Conservation (phyloP, 2,329 filamentous ascomycete species). For the Ophiostoma fasciatum region DNA sequence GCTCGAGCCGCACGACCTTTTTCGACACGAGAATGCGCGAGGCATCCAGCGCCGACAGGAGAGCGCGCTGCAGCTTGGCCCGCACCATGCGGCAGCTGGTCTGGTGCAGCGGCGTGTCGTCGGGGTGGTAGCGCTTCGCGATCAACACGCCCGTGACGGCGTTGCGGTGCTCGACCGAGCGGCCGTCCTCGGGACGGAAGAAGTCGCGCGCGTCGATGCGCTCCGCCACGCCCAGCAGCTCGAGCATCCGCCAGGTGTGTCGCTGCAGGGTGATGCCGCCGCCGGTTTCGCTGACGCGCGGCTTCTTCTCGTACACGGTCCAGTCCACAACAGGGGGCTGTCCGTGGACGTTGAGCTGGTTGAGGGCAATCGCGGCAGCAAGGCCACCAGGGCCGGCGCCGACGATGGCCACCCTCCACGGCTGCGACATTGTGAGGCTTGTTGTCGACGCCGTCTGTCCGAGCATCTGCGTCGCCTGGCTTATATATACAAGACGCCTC, state of each 20-base stretch:
- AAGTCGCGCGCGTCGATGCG: slow-evolving; percentile 18
- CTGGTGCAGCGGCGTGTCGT: slow-evolving; percentile 14
- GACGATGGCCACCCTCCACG: slow-evolving; percentile 6
- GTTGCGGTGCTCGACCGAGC: slow-evolving; percentile 17
- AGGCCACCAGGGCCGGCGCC: slow-evolving; percentile 8
- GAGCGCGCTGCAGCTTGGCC: slow-evolving; percentile 30
- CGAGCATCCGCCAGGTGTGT: slow-evolving; percentile 22
- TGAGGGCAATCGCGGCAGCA: slow-evolving; percentile 5
- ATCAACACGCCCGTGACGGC: slow-evolving; percentile 19
- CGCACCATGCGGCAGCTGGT: slow-evolving; percentile 18
- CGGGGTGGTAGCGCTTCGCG: slow-evolving; percentile 11
- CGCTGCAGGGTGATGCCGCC: slow-evolving; percentile 22
- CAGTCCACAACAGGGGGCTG: slow-evolving; percentile 18
- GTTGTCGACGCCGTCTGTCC: no score
- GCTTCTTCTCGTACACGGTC: slow-evolving; percentile 22
- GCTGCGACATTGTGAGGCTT: no score
- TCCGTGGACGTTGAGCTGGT: slow-evolving; percentile 5
- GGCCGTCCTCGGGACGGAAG: slow-evolving; percentile 15
- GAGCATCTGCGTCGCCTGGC: no score
- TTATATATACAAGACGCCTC: no score
- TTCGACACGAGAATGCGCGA: slow-evolving; percentile 29
- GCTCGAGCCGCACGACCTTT: slow-evolving; percentile 23
- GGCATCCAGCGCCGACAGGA: slow-evolving; percentile 29
- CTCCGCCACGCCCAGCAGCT: slow-evolving; percentile 18
- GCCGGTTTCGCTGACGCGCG: slow-evolving; percentile 21